A percentile compares a stretch with the other conserved stretches of the same genome.
Conservation (phyloP, 2,329 filamentous ascomycete species). For the Metarhizium album region DNA sequence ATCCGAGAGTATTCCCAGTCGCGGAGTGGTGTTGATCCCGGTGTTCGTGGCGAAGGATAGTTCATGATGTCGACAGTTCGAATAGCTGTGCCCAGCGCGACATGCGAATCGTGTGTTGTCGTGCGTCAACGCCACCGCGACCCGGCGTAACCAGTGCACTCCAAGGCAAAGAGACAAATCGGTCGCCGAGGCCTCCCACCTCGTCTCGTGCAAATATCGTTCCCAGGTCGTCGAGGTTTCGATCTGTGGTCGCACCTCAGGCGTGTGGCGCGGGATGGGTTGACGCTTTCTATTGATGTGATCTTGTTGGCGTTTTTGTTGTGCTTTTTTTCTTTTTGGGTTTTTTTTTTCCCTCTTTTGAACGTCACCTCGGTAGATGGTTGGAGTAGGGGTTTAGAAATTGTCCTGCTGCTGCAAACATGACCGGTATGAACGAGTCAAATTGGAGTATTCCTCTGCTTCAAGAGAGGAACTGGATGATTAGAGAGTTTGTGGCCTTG, state of each 20-base stretch:
- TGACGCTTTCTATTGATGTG: conserved; percentile 15
- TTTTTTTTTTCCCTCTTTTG: conserved; percentile 1
- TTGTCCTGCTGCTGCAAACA: conserved; percentile 46
- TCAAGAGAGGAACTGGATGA: conserved; percentile 12
- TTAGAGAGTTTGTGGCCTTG: conserved; percentile 14
- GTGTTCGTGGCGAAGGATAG: conserved; percentile 29
- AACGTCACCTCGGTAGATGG: conserved; percentile 52
- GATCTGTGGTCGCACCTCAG: conserved; percentile 5
- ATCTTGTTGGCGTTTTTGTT: too few species aligned
- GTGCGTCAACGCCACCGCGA: neutral
- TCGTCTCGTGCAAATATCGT: neutral
- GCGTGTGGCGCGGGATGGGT: conserved; percentile 26
- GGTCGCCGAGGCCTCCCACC: neutral
- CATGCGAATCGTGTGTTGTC: conserved; percentile 12
- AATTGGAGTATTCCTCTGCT: conserved; percentile 20
- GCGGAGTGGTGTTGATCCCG: conserved; percentile 36
- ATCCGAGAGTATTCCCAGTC: conserved; percentile 44
- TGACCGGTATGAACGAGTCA: conserved; percentile 27
- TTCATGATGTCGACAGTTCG: conserved; percentile 26
- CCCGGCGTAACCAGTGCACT: conserved; percentile 9
- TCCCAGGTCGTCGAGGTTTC: neutral
- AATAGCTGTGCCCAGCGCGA: conserved; percentile 22
- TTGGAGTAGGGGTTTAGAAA: conserved; percentile 46
- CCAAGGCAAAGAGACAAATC: neutral
- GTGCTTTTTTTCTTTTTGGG: too few species aligned